These are phyloP conservation scores for Mucor sp. DNA, from an alignment of 371 early-diverging fungal genomes.

Conservation along the genomic window DNA sequence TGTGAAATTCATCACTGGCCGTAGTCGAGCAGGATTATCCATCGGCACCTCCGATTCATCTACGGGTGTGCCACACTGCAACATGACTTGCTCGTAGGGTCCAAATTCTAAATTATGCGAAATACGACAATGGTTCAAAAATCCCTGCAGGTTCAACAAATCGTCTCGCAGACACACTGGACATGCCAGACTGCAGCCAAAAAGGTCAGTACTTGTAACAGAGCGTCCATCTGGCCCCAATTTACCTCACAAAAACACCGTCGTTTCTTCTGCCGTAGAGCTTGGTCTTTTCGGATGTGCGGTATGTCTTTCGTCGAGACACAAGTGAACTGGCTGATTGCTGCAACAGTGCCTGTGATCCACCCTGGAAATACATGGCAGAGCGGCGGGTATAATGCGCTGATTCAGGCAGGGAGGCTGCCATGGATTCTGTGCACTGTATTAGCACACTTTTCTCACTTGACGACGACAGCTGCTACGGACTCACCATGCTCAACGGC, in stretches of 20 bases:
- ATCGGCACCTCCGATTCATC: slow-evolving; percentile 66
- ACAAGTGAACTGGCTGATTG: slow-evolving; percentile 9
- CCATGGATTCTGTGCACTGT: slow-evolving; percentile 16
- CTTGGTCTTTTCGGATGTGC: slow-evolving; percentile 15
- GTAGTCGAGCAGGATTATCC: slow-evolving; percentile 56
- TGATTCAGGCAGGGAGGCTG: slow-evolving; percentile 31
- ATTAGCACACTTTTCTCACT: no score
- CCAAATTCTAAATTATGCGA: slow-evolving; percentile 72
- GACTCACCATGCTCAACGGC: slow-evolving; percentile 60
- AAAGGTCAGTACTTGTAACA: no score
- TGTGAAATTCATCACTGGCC: slow-evolving; percentile 30
- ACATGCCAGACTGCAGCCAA: slow-evolving; percentile 48
- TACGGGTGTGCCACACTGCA: slow-evolving; percentile 68
- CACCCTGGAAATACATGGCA: slow-evolving; percentile 30
- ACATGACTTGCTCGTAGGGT: slow-evolving; percentile 69
- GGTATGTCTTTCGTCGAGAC: slow-evolving; percentile 18
- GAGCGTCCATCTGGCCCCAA: not conserved
- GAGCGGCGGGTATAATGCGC: slow-evolving; percentile 48
- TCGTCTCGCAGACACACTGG: slow-evolving; percentile 62
- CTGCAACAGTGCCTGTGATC: slow-evolving; percentile 8
- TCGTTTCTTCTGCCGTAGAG: slow-evolving; percentile 60
- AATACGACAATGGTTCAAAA: slow-evolving; percentile 79
- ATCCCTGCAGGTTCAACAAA: slow-evolving; percentile 77
- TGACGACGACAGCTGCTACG: no score
- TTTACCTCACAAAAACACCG: slow-evolving; percentile 63